phyloP scores from a whole-genome alignment of 2,329 filamentous ascomycete genomes.

The Aspergillus brasiliensis region DNA sequence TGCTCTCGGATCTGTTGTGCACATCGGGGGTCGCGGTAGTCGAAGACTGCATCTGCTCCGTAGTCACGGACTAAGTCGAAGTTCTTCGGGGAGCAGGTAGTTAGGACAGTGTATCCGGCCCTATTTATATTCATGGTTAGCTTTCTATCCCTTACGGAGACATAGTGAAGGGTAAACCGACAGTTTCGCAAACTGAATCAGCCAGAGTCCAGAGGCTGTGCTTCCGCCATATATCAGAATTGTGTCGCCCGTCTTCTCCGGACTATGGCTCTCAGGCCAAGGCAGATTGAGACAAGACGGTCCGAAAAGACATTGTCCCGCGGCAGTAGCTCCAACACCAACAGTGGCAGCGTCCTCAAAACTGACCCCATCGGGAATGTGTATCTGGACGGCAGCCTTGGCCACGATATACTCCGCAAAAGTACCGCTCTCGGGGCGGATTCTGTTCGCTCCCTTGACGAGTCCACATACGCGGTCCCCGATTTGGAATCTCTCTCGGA shows the following conservation, averaged over 20 bases:
- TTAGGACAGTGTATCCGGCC: slow-evolving; percentile 11
- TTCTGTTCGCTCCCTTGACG: slow-evolving; percentile 33
- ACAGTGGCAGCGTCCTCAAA: slow-evolving; percentile 36
- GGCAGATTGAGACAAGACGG: not conserved
- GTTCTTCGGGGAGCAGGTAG: slow-evolving; percentile 19
- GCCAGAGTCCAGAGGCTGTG: slow-evolving; percentile 1
- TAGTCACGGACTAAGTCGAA: slow-evolving; percentile 3
- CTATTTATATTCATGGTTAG: not conserved
- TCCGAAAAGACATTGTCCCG: slow-evolving; percentile 6
- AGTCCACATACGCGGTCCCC: slow-evolving; percentile 41
- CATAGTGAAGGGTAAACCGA: not conserved
- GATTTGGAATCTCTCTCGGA: slow-evolving; percentile 14
- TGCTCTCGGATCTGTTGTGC: slow-evolving; percentile 11
- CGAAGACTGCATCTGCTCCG: slow-evolving; percentile 16
- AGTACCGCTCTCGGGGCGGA: slow-evolving; percentile 31
- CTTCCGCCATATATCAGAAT: slow-evolving; percentile 12
- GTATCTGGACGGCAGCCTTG: slow-evolving; percentile 32
- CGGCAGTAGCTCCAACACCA: slow-evolving; percentile 29
- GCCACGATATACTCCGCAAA: slow-evolving; percentile 41
- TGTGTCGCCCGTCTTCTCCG: not conserved
- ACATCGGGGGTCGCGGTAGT: slow-evolving; percentile 13
- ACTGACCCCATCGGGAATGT: slow-evolving; percentile 32
- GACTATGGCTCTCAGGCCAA: not conserved
- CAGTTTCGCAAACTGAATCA: slow-evolving; percentile 11
- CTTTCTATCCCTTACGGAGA: too few species aligned